These are phyloP conservation scores for Oryza glumipatula DNA, from an alignment of 176 grass and related monocot genomes.

Conservation along the genomic window DNA sequence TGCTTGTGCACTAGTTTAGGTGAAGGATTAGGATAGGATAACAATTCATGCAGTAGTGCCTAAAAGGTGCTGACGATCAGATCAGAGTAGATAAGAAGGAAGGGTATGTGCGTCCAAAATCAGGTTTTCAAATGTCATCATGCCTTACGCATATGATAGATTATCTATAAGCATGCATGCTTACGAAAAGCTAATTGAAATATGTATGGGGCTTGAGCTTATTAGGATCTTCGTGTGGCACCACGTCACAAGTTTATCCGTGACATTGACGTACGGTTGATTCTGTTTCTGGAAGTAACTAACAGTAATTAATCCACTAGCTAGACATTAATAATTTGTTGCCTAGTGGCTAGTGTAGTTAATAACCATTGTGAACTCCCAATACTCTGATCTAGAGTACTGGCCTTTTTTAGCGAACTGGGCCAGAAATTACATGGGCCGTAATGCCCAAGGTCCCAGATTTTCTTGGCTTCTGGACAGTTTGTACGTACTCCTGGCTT, in stretches of 20 bases:
- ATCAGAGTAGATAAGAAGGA: not conserved
- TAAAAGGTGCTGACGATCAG: not conserved
- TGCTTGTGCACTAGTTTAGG: not conserved
- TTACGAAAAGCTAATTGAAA: constrained; percentile 22
- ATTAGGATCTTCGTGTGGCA: constrained; percentile 18
- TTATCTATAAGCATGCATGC: constrained; percentile 46
- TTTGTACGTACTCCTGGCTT: no score
- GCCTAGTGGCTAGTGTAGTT: no score
- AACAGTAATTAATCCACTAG: not conserved
- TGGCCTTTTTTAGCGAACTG: no score
- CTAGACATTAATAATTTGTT: not conserved
- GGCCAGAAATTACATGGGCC: no score
- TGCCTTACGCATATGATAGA: constrained; percentile 30
- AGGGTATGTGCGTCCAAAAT: constrained; percentile 3
- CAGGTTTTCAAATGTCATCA: constrained; percentile 39
- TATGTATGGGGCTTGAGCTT: not conserved
- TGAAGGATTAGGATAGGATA: not conserved
- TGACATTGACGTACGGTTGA: constrained; percentile 14
- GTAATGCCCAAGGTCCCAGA: no score
- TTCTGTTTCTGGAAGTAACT: constrained; percentile 37
- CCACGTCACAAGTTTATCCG: constrained; percentile 32
- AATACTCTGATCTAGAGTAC: no score
- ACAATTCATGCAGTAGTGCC: not conserved
- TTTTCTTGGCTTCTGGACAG: no score
- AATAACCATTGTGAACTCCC: not conserved